Percentiles rank a stretch among this genome's conserved stretches.
These are phyloP conservation scores for Talaromyces rugulosus DNA, from an alignment of 2,329 filamentous ascomycete species.

Conservation along the genomic window DNA sequence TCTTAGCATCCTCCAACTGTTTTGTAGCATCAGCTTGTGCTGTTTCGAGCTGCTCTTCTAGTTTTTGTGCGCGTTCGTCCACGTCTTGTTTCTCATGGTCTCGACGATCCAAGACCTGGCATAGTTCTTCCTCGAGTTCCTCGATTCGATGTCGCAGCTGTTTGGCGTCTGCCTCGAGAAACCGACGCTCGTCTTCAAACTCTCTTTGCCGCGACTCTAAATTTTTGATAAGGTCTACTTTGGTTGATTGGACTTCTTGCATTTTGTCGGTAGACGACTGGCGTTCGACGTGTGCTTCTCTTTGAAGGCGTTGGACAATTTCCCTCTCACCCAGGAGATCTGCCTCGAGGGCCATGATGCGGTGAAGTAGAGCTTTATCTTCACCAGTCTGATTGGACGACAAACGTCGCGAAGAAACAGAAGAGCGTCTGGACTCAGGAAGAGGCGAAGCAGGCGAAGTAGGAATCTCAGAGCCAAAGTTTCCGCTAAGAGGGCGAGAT, in stretches of 20 bases:
- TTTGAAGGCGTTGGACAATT: conserved; percentile 61
- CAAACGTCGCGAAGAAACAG: conserved; percentile 57
- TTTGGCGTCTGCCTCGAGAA: conserved; percentile 75
- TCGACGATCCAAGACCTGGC: conserved; percentile 74
- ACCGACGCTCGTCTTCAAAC: conserved; percentile 78
- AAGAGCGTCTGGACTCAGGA: conserved; percentile 53
- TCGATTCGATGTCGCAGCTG: conserved; percentile 73
- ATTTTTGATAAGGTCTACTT: conserved; percentile 89
- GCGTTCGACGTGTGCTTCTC: conserved; percentile 61
- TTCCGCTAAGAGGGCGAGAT: conserved; percentile 50
- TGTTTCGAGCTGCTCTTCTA: conserved; percentile 68
- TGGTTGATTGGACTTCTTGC: conserved; percentile 84
- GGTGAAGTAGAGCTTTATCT: conserved; percentile 59
- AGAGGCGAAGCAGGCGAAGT: conserved; percentile 39
- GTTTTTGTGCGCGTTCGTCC: conserved; percentile 62
- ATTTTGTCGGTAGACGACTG: conserved; percentile 62
- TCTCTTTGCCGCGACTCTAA: conserved; percentile 89
- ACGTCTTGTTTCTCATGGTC: conserved; percentile 73
- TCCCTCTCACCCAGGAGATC: conserved; percentile 74
- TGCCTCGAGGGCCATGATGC: conserved; percentile 66
- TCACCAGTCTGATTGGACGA: conserved; percentile 57
- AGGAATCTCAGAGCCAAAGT: conserved; percentile 42
- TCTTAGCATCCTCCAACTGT: conserved; percentile 33
- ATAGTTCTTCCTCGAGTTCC: conserved; percentile 87
- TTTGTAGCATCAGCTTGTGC: conserved; percentile 46